Conservation (phyloP, 768 basidiomycete species). For the Boletus patriciae region DNA sequence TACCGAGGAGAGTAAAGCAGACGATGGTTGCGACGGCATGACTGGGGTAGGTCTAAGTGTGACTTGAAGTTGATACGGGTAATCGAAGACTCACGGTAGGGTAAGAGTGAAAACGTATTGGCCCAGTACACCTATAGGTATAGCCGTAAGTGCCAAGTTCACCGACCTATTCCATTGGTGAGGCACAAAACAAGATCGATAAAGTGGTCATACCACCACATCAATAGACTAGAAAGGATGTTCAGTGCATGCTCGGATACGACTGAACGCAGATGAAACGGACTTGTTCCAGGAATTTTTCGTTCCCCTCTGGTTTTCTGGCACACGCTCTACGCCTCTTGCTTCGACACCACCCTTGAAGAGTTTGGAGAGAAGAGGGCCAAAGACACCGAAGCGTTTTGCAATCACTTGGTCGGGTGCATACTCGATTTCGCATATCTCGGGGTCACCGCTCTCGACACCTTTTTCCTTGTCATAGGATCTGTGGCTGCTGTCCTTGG, state of each 20-base stretch:
- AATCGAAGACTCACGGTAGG: slow-evolving; percentile 36
- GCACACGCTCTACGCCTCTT: slow-evolving; percentile 54
- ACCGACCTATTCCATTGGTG: slow-evolving; percentile 38
- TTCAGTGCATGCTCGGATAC: background rate
- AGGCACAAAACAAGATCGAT: background rate
- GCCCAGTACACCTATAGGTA: slow-evolving; percentile 51
- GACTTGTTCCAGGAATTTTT: slow-evolving; percentile 49
- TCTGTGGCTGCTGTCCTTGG: background rate
- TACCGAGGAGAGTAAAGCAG: slow-evolving; percentile 47
- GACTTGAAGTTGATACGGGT: background rate
- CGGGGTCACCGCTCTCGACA: background rate
- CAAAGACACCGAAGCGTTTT: slow-evolving; percentile 31
- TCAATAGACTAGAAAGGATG: slow-evolving; percentile 35
- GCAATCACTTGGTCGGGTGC: slow-evolving; percentile 30
- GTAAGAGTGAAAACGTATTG: slow-evolving; percentile 51
- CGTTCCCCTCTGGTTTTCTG: slow-evolving; percentile 46
- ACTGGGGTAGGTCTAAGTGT: slow-evolving; percentile 23
- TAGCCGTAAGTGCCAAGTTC: slow-evolving; percentile 46
- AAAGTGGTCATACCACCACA: slow-evolving; percentile 41
- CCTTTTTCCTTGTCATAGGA: slow-evolving; percentile 25
- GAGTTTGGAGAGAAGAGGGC: slow-evolving; percentile 37
- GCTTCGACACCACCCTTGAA: slow-evolving; percentile 54
- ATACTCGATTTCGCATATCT: slow-evolving; percentile 18
- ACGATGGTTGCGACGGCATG: slow-evolving; percentile 46
- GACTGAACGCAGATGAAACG: slow-evolving; percentile 11